Evolutionary conservation across 768 basidiomycete species (phyloP), one percentile per base, ranked within the genome.

Genomic region (Mycena vulgaris): DNA sequence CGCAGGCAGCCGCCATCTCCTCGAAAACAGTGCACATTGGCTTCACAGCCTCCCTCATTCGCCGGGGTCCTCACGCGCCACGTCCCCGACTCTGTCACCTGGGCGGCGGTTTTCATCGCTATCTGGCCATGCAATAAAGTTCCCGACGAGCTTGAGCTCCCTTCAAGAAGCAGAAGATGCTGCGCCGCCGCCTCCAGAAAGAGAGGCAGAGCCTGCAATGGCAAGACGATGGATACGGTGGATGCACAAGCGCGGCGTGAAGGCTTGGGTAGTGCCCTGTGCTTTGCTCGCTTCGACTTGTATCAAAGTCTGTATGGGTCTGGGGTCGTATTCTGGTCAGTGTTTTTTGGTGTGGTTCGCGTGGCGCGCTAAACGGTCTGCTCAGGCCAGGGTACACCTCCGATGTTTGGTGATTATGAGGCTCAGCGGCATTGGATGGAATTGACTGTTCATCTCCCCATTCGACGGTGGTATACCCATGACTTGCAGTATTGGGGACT

Each of bases 401-500:
- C 95, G 0, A 92, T 96, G 90, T 95, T 87, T 72, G 96, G 96
- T 4, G 96, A 97, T 80, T 97, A 94, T 74, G 96, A 97, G 78
- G 96, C 96, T 0, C 96, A 97, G 76, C 85, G 96, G 61, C 96
- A 97, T 80, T 97, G 96, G 96, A 95, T 97, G 94, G 96, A 97
- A 75, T 78, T 97, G 42, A 95, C 94, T 3, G 80, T 91, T 28
- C 93, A 96, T 76, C 83, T 95, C 0, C 94, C 96, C 0, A 75
- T 89, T 23, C 82, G 81, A 17, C 81, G 92, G 70, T 98, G 97
- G 97, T 98, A 98, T 80, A 90, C 82, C 1, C 94, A 96, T 79
- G 94, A 97, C 76, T 84, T 94, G 33, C 89, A 89, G 39, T 97
- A 97, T 76, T 98, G 97, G 97, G 95, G 95, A 0, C 85, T 98